These are phyloP conservation scores for Leccinum subgranulosum DNA, from an alignment of 768 basidiomycete genomes.

Conservation along the genomic window DNA sequence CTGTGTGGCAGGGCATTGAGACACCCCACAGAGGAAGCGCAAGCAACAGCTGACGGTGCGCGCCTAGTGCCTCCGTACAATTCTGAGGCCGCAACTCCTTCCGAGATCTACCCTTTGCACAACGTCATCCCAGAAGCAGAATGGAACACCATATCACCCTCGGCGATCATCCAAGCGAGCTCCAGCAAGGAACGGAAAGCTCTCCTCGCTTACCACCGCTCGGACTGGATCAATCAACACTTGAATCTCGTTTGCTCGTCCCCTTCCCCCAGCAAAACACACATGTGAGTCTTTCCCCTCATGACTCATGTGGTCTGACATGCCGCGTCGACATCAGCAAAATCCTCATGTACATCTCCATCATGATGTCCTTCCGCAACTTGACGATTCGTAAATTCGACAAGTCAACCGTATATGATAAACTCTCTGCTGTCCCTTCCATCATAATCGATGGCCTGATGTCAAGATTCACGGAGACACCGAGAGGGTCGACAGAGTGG, in stretches of 20 bases:
- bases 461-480: constrained; percentile 74
- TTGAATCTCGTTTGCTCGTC: constrained; percentile 40
- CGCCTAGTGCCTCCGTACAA: constrained; percentile 79
- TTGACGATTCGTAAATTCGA: constrained; percentile 39
- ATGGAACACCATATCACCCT: constrained; percentile 65
- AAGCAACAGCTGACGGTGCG: constrained; percentile 55
- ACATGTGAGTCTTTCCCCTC: constrained; percentile 46
- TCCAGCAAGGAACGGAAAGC: constrained; percentile 47
- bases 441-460: constrained; percentile 72
- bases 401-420: constrained; percentile 53
- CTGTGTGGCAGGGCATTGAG: not conserved
- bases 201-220: constrained; percentile 59
- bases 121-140: constrained; percentile 79
- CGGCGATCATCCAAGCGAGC: constrained; percentile 50
- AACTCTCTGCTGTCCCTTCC: constrained; percentile 55
- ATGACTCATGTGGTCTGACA: not conserved
- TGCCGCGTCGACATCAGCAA: constrained; percentile 44
- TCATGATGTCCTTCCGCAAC: constrained; percentile 71
- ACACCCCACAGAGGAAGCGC: constrained; percentile 55
- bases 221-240: constrained; percentile 71
- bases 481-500: constrained; percentile 64
- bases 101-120: constrained; percentile 72
- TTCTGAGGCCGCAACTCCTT: constrained; percentile 58
- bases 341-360: constrained; percentile 75
- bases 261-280: constrained; percentile 53